Evolutionary conservation across 108 stramenopile genomes (phyloP).

Genomic region (Discostella pseudostelligera): DNA sequence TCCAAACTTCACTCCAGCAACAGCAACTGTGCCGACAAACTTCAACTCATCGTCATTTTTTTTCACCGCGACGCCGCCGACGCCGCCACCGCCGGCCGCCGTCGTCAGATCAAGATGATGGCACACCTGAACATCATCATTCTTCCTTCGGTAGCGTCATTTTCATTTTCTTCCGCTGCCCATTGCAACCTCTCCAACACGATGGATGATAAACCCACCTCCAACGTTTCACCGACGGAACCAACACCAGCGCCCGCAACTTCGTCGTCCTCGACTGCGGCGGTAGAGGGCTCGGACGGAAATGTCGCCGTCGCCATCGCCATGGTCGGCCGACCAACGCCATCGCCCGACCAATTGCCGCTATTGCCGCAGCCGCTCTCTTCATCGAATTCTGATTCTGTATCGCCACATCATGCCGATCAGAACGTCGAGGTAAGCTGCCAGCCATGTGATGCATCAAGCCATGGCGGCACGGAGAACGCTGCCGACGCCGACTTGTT

Average conservation of each 20-base stretch:
- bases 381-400: constrained; percentile 9
- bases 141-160: not conserved
- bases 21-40: too few species aligned
- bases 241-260: not conserved
- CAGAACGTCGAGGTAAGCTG: constrained; percentile 3
- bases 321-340: constrained; percentile 19
- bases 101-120: too few species aligned
- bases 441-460: not conserved
- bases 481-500: not conserved
- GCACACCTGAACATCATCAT: not conserved
- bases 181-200: not conserved
- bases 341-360: constrained; percentile 15
- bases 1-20: too few species aligned
- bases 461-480: not conserved
- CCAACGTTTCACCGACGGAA: constrained; percentile 11
- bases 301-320: not conserved
- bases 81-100: not conserved
- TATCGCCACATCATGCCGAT: not conserved
- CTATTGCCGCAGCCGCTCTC: not conserved
- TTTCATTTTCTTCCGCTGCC: not conserved
- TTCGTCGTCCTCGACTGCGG: not conserved
- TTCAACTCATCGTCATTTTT: too few species aligned
- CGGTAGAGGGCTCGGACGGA: not conserved
- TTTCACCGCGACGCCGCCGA: not conserved
- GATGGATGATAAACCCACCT: constrained; percentile 11